A percentile compares a stretch with the other conserved stretches of the same genome.
Evolutionary conservation across 495 filamentous ascomycete genomes (phyloP).

Genomic region (Aspergillus leporis): DNA sequence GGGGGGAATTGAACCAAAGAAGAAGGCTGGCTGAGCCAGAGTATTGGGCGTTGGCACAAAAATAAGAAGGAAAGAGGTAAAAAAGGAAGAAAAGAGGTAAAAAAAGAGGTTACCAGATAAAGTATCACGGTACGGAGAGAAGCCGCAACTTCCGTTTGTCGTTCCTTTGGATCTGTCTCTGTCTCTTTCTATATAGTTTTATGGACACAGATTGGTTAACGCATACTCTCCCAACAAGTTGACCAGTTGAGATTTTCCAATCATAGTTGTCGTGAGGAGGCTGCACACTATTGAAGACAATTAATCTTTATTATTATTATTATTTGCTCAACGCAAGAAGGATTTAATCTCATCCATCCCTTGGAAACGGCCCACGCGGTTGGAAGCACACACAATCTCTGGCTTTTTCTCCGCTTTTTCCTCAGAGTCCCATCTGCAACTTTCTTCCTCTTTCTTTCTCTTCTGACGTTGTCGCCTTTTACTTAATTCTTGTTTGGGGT

Average conservation of each 20-base stretch:
- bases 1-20: background rate
- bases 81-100: background rate
- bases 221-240: background rate
- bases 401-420: background rate
- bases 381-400: background rate
- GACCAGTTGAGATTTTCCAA: background rate
- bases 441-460: constrained; percentile 2
- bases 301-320: background rate
- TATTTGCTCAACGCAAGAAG: background rate
- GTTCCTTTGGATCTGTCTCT: background rate
- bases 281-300: background rate
- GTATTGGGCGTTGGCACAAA: background rate
- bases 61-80: background rate
- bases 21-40: background rate
- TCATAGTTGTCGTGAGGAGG: background rate
- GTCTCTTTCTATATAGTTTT: background rate
- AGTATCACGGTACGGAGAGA: background rate
- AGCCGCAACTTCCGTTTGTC: background rate
- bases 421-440: background rate
- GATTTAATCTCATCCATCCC: background rate
- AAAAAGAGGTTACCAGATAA: background rate
- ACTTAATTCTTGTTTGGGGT: background rate
- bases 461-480: background rate
- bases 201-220: no score
- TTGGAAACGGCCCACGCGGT: background rate